Conservation (phyloP, 441 rosid species). For the Corymbia calophylla region DNA sequence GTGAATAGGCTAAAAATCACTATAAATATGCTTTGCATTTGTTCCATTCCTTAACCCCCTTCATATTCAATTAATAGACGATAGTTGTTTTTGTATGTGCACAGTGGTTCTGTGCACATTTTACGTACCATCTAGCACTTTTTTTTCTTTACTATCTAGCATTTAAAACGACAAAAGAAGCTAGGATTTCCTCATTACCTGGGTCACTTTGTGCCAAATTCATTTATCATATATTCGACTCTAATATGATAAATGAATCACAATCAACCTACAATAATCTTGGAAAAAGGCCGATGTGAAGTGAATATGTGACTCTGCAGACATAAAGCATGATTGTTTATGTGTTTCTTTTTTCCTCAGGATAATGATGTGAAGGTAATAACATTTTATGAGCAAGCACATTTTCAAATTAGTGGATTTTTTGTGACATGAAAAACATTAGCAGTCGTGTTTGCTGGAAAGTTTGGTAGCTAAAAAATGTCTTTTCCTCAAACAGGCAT, state of each 20-base stretch:
- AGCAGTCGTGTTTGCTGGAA: neutral
- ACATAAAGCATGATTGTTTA: neutral
- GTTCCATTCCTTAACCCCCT: neutral
- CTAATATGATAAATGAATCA: neutral
- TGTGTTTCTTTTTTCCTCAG: neutral
- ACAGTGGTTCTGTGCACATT: neutral
- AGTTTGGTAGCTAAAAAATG: neutral
- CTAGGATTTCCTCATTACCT: accelerated
- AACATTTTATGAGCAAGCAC: too few species aligned
- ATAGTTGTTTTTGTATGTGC: neutral
- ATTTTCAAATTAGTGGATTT: neutral
- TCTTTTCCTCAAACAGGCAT: neutral
- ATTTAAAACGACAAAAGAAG: neutral
- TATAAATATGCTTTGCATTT: neutral
- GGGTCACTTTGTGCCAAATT: neutral
- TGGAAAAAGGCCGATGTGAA: neutral
- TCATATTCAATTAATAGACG: neutral
- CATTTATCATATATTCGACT: neutral
- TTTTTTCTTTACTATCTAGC: neutral
- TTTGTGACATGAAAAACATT: neutral
- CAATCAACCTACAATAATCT: neutral
- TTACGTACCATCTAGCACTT: neutral
- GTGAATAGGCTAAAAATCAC: neutral
- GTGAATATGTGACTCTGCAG: neutral
- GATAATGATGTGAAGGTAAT: too few species aligned